Base-by-base conservation (phyloP, 1,284 basidiomycete species). In the Moesziomyces parantarcticus region DNA sequence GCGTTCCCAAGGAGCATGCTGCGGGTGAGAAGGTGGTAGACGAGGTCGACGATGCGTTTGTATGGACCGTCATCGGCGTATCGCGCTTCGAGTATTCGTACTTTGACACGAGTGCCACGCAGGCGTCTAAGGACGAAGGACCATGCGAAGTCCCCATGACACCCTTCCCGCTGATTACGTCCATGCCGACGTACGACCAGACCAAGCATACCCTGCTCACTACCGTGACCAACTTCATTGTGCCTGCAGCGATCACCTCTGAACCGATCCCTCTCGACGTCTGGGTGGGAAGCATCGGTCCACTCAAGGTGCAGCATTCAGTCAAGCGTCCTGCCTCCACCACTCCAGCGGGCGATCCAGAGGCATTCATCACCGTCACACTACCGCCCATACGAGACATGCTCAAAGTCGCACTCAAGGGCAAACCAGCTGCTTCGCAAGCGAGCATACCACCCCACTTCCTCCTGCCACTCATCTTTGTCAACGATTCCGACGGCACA, bases 41-140 rank as follows among this genome's bases (percentile, higher is more conserved):
- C 78, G 92, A 93, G 83, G 92, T 97, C 14, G 93, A 96, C 80
- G 94, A 97, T 82, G 94, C 92, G 85, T 87, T 95, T 62, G 93
- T 92, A 80, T 97, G 94, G 94, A 94, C 93, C 10, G 94, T 97
- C 73, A 92, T 94, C 66, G 92, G 94, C 50, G 94, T 97, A 55
- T 93, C 92, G 55, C 92, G 93, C 84, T 94, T 94, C 85, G 92
- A 93, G 83, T 94, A 93, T 83, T 92, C 92, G n/a, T 94, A 93
- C 83, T 94, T 94, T 81, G 93, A 94, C 80, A 92, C 92, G 7
- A 90, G 92, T 82, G 90, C 90, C 20, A 89, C 91, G 77, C 91
- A 90, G 81, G 90, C 88, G 75, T 88, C 85, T 61, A 89, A 92
- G 77, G 91, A 92, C 51, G 89, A 90, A 64, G 86, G 89, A 76